Evolutionary conservation across 2,329 filamentous ascomycete genomes (phyloP).

Genomic region (Stenocarpella maydis): DNA sequence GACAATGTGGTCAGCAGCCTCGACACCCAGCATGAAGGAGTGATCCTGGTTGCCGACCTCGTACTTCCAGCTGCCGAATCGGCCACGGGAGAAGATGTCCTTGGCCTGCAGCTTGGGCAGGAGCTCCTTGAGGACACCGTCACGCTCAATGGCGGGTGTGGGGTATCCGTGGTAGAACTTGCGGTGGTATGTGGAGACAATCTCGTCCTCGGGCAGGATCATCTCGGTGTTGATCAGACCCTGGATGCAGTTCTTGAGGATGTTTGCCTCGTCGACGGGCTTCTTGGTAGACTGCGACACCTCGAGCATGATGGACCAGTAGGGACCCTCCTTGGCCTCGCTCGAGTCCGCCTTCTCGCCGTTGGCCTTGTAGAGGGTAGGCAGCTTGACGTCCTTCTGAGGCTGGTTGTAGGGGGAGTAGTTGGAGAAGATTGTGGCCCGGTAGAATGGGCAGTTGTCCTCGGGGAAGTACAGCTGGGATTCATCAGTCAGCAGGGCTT

Average conservation of each 20-base stretch:
- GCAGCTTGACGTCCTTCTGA: slow-evolving; percentile 79
- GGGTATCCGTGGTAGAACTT: slow-evolving; percentile 98
- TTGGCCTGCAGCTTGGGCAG: slow-evolving; percentile 90
- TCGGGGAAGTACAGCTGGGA: slow-evolving; percentile 93
- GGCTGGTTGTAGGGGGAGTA: slow-evolving; percentile 99
- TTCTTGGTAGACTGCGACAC: slow-evolving; percentile 96
- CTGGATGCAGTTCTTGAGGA: slow-evolving; percentile 91
- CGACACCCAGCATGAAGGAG: slow-evolving; percentile 96
- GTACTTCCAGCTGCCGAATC: slow-evolving; percentile 98
- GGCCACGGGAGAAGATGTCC: slow-evolving; percentile 94
- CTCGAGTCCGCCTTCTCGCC: slow-evolving; percentile 80
- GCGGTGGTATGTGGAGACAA: slow-evolving; percentile 97
- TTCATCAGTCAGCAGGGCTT: slow-evolving; percentile 38
- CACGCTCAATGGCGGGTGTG: slow-evolving; percentile 92
- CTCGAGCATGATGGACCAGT: slow-evolving; percentile 99
- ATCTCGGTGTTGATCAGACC: slow-evolving; percentile 98
- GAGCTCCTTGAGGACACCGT: slow-evolving; percentile 90
- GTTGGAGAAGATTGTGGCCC: slow-evolving; percentile 99
- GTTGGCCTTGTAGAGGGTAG: slow-evolving; percentile 85
- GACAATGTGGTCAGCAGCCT: slow-evolving; percentile 89
- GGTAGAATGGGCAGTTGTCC: slow-evolving; percentile 98
- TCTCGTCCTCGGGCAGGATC: slow-evolving; percentile 89
- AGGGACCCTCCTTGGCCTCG: slow-evolving; percentile 85
- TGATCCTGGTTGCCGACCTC: slow-evolving; percentile 96
- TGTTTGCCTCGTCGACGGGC: slow-evolving; percentile 84